phyloP scores from a whole-genome alignment of 2,329 filamentous ascomycete genomes.

The Fusarium torulosum region DNA sequence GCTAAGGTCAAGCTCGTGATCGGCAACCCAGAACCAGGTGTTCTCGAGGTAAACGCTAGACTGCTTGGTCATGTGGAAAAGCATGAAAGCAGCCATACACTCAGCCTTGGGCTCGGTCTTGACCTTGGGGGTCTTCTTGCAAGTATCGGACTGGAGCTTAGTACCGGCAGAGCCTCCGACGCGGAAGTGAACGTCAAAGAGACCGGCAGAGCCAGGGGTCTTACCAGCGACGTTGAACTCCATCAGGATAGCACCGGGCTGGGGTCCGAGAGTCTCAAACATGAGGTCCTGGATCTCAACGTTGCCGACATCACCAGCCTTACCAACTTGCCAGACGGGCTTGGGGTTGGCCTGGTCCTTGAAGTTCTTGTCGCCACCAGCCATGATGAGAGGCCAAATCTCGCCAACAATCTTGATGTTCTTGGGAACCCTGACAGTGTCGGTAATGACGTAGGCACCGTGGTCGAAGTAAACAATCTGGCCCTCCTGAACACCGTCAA shows the following conservation, averaged over 20 bases:
- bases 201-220: constrained; percentile 76
- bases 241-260: constrained; percentile 89
- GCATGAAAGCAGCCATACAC: constrained; percentile 80
- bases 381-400: constrained; percentile 91
- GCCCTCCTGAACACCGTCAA: constrained; percentile 74
- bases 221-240: constrained; percentile 86
- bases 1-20: constrained; percentile 85
- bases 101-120: constrained; percentile 71
- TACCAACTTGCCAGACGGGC: constrained; percentile 87
- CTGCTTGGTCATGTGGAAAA: constrained; percentile 73
- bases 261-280: constrained; percentile 84
- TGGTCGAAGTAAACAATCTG: constrained; percentile 81
- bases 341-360: constrained; percentile 79
- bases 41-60: constrained; percentile 87
- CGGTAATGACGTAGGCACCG: constrained; percentile 77
- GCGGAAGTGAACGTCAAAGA: constrained; percentile 98
- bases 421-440: constrained; percentile 79
- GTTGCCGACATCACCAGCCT: constrained; percentile 78
- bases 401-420: constrained; percentile 91
- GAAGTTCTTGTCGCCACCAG: constrained; percentile 78
- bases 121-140: constrained; percentile 78
- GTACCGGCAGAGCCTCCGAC: constrained; percentile 90
- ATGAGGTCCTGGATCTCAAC: constrained; percentile 92
- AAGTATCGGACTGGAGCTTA: constrained; percentile 81
- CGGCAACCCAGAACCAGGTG: constrained; percentile 89